Conservation (phyloP, 345 rosid genomes). For the Alliaria petiolata region DNA sequence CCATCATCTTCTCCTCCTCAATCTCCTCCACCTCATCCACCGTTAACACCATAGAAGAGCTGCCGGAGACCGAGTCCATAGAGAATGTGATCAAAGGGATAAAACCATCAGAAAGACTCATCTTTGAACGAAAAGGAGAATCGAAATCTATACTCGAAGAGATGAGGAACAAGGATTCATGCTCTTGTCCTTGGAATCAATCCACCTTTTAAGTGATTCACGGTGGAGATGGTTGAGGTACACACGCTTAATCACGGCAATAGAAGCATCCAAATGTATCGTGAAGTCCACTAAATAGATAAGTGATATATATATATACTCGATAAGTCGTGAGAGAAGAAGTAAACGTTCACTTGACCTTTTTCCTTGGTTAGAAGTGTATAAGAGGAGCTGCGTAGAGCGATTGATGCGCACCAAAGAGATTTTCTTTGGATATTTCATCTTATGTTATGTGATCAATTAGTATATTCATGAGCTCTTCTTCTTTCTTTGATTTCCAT, state of each 20-base stretch:
- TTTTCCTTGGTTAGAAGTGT: not conserved
- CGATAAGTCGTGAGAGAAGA: not conserved
- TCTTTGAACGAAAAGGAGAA: constrained; percentile 59
- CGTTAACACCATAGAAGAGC: not conserved
- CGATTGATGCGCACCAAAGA: not conserved
- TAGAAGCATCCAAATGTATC: constrained; percentile 35
- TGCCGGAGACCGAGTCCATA: constrained; percentile 27
- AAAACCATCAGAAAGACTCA: constrained; percentile 48
- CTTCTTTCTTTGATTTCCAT: not conserved
- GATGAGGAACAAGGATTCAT: constrained; percentile 20
- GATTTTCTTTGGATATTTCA: too few relatives aligned
- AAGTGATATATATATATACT: not conserved
- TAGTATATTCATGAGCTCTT: not conserved
- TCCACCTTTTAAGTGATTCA: too few relatives aligned
- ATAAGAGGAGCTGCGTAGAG: not conserved
- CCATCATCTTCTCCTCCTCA: not conserved
- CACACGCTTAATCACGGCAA: constrained; percentile 39
- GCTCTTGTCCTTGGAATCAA: constrained; percentile 56
- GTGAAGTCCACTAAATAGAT: constrained; percentile 3
- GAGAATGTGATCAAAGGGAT: constrained; percentile 55
- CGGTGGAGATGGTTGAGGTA: too few relatives aligned
- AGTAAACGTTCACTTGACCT: not conserved
- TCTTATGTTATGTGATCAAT: too few relatives aligned
- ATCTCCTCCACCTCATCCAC: constrained; percentile 20
- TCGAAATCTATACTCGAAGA: constrained; percentile 52